phyloP scores from a whole-genome alignment of 176 grass and related monocot genomes.

The Carex littledalei region DNA sequence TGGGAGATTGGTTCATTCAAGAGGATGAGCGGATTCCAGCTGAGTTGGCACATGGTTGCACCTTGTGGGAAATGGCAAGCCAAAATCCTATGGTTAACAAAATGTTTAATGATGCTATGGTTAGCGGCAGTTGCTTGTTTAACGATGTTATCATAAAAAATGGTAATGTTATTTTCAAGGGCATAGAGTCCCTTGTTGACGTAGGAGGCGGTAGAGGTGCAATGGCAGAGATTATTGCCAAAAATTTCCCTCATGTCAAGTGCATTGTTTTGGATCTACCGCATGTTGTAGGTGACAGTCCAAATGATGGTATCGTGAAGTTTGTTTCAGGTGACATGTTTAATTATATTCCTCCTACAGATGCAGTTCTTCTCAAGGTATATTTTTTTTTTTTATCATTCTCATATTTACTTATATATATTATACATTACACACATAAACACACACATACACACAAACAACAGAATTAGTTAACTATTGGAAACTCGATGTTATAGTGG shows the following conservation, averaged over 20 bases:
- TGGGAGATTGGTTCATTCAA: slow-evolving; percentile 26
- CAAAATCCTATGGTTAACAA: not conserved
- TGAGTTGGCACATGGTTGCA: slow-evolving; percentile 6
- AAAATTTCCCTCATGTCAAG: slow-evolving; percentile 31
- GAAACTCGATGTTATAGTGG: too few species aligned
- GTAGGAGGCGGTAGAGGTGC: slow-evolving; percentile 24
- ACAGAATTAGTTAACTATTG: too few species aligned
- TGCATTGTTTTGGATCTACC: slow-evolving; percentile 46
- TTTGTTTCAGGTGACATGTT: slow-evolving; percentile 33
- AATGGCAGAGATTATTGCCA: not conserved
- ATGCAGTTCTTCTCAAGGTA: slow-evolving; percentile 51
- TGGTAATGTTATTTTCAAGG: not conserved
- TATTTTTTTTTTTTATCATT: not conserved
- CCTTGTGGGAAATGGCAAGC: not conserved
- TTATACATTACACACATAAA: not conserved
- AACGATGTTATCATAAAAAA: not conserved
- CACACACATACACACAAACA: too few species aligned
- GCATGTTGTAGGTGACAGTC: not conserved
- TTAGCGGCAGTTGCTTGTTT: not conserved
- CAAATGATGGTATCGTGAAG: not conserved
- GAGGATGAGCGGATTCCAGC: not conserved
- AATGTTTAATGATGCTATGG: slow-evolving; percentile 30
- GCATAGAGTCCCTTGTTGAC: slow-evolving; percentile 31
- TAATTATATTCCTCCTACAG: not conserved
- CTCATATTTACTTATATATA: not conserved